phyloP scores from a whole-genome alignment of 2,329 filamentous ascomycete species.

The Stagonosporopsis tanaceti region DNA sequence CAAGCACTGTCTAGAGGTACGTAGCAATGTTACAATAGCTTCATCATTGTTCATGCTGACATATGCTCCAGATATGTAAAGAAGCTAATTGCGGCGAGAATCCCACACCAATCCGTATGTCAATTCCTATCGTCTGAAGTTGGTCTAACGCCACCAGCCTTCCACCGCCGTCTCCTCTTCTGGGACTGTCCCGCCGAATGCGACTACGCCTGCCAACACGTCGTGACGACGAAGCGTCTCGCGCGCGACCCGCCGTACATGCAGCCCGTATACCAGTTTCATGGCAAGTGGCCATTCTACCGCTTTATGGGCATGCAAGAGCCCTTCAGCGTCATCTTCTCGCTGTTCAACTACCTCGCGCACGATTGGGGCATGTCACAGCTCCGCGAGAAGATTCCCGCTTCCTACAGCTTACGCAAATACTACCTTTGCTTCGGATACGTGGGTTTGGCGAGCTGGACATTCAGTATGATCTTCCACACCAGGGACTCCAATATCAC shows the following conservation, averaged over 20 bases:
- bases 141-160: slow-evolving; percentile 61
- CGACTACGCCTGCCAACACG: slow-evolving; percentile 97
- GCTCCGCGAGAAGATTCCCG: slow-evolving; percentile 74
- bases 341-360: slow-evolving; percentile 86
- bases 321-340: slow-evolving; percentile 92
- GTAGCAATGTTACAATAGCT: slow-evolving; percentile 22
- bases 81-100: slow-evolving; percentile 78
- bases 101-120: slow-evolving; percentile 73
- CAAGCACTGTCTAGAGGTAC: slow-evolving; percentile 81
- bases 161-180: slow-evolving; percentile 84
- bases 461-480: slow-evolving; percentile 91
- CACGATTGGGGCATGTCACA: slow-evolving; percentile 79
- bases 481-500: slow-evolving; percentile 84
- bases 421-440: slow-evolving; percentile 85
- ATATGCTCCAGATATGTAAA: slow-evolving; percentile 72
- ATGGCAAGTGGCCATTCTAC: slow-evolving; percentile 98
- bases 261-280: slow-evolving; percentile 83
- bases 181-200: slow-evolving; percentile 95
- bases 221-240: slow-evolving; percentile 78
- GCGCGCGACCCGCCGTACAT: slow-evolving; percentile 69
- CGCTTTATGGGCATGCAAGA: slow-evolving; percentile 94
- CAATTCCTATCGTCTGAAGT: slow-evolving; percentile 7
- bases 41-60: not conserved
- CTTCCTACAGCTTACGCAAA: slow-evolving; percentile 75
- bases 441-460: slow-evolving; percentile 83